A percentile compares a stretch with the other conserved stretches of the same genome.
phyloP scores from a whole-genome alignment of 140 eudicot genomes.

The Anethum foeniculum region DNA sequence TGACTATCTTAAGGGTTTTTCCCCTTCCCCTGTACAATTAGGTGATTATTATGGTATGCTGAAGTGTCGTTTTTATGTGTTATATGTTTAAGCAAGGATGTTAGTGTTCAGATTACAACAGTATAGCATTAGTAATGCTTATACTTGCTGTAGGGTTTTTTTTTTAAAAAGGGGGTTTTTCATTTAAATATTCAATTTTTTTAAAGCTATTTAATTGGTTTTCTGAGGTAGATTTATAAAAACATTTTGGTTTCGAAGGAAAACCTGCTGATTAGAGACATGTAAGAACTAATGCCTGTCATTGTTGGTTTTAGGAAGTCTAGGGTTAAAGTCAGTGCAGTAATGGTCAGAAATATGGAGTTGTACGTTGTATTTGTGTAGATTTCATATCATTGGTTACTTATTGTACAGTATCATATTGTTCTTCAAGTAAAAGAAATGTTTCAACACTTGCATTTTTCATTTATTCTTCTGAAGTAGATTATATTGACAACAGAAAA shows the following conservation, averaged over 20 bases:
- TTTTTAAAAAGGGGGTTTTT: not conserved
- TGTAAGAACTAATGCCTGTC: not conserved
- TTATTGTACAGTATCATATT: not conserved
- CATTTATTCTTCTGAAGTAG: not conserved
- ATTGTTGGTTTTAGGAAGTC: not conserved
- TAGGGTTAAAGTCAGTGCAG: not conserved
- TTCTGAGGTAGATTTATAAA: not conserved
- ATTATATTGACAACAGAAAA: not conserved
- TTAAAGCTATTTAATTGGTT: not conserved
- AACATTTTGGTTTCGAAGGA: not conserved
- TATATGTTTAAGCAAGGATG: slow-evolving; percentile 3
- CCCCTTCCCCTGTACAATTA: not conserved
- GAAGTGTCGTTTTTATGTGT: not conserved
- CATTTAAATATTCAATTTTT: not conserved
- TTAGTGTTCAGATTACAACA: not conserved
- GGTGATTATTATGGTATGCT: not conserved
- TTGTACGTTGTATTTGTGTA: not conserved
- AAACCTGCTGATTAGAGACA: not conserved
- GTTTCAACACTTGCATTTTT: not conserved
- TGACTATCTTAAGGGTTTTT: not conserved
- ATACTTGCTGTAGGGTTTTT: not conserved
- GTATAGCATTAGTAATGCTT: not conserved
- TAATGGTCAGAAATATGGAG: not conserved
- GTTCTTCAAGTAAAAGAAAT: not conserved
- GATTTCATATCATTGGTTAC: not conserved